Base-by-base conservation (phyloP, 495 filamentous ascomycete species). In the Astrothelium macrocarpum region DNA sequence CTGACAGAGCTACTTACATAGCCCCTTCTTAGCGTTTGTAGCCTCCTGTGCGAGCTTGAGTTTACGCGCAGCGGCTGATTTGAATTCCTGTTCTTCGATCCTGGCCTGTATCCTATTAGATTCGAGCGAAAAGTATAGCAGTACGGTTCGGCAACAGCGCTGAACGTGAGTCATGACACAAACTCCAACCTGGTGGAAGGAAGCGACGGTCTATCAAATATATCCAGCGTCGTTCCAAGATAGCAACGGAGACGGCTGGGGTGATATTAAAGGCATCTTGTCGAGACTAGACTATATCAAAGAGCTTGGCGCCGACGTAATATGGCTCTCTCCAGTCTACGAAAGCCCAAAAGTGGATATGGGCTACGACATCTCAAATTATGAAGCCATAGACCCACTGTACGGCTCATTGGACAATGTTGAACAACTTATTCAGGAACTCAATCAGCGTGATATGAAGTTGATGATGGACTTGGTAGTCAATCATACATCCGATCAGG, bases 341-440 rank as follows among this genome's bases (percentile, higher is more conserved):
- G 60, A 70, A 12, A 65, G 59, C n/a, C 73, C 73, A 5, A 65
- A 71, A 39, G 59, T 71, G 32, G 73, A 75, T 59, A 75, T 70
- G 67, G 73, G 73, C 9, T 75, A 75, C 53, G 73, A 75, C 53
- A 71, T 74, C 56, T 72, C 72, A 5, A 61, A 75, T 64, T 75
- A 74, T 59, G 64, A 72, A 53, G 59, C 42, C 20, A 63, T 73
- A 23, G 53, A 75, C 58, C 25, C 62, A 3, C 62, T 61, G 0
- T 74, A 69, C 59, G 73, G 73, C 7, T 73, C 69, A 18, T 32
- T 75, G 11, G 59, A 59, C 34, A 71, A 75, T 58, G 59, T 73
- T 12, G 72, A 75, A 26, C 43, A 32, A 11, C 65, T 75, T 16
- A 71, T 74, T 25, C 28, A 65, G 46, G 69, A 63, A 29, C 61